Evolutionary conservation across 805 yeast species (phyloP), one percentile per base, ranked within the genome.

Genomic region (Candida dajiaensis): DNA sequence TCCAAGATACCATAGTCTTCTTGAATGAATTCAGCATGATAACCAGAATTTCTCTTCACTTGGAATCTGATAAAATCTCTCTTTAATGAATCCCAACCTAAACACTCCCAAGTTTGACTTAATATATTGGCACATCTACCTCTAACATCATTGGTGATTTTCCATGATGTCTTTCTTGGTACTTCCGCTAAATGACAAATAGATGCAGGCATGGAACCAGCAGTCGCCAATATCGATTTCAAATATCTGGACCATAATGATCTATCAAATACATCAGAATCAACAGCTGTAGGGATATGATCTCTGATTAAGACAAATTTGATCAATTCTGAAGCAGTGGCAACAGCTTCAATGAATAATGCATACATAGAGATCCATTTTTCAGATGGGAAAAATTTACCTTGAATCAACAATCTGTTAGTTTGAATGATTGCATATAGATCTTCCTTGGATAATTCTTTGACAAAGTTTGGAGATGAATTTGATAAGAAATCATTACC

Each of bases 281-380:
- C 66, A 6, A 60, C 56, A 6, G 71, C 66, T 3, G 69, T 57
- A 2, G 92, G 89, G 39, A 81, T 69, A 53, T 76, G 75, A 43
- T 72, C 70, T 9, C 59, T 55, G 6, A 75, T 63, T 67, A 84
- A 64, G 43, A 73, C 65, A 23, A 78, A 78, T 45, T 73, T 69
- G 37, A 80, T 61, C 53, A 82, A 64, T 53, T 76, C 83, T 48
- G 83, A 66, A 3, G 80, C 66, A 37, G 74, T 69, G 45, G 81
- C 68, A 40, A 81, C 59, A 22, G 81, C 76, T 51, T 83, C 83
- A 29, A 77, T 70, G 19, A 81, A 64, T 50, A 81, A 52, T 0
- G 85, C 75, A 48, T 79, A 74, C 21, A 86, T 63, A 0, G 94
- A 83, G 7, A 87, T 63, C 96, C 96, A 89, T 54, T 78, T 81